Conservation (phyloP, 768 basidiomycete species). For the Tricholomella constricta region DNA sequence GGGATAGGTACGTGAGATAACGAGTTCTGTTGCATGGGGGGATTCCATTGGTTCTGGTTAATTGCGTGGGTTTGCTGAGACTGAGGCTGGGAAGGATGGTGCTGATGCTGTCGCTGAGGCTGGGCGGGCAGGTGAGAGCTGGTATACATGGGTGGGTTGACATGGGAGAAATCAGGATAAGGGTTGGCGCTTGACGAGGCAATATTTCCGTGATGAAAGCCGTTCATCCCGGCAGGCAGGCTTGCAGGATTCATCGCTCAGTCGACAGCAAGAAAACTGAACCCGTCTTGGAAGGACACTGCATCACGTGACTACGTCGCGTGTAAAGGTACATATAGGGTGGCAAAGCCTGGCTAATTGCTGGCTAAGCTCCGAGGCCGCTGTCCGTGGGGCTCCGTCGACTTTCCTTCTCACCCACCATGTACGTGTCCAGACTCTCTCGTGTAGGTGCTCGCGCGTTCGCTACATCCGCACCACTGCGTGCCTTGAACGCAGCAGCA, state of each 20-base stretch:
- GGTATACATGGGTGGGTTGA: constrained; percentile 10
- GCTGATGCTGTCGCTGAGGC: constrained; percentile 16
- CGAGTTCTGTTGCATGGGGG: constrained; percentile 18
- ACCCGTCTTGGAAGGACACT: background rate
- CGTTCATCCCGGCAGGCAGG: constrained; percentile 28
- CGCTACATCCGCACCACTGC: constrained; percentile 47
- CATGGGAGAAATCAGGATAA: constrained; percentile 29
- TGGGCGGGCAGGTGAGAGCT: background rate
- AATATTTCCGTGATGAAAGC: constrained; percentile 29
- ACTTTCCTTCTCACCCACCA: constrained; percentile 16
- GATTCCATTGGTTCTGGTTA: constrained; percentile 31
- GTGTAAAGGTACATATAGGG: no score
- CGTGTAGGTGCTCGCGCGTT: constrained; percentile 35
- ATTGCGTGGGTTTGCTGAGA: constrained; percentile 13
- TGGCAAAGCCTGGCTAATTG: no score
- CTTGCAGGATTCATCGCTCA: constrained; percentile 23
- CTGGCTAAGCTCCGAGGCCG: constrained; percentile 5
- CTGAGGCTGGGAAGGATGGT: constrained; percentile 29
- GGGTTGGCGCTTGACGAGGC: constrained; percentile 38
- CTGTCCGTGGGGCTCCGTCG: background rate
- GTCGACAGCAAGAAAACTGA: constrained; percentile 4
- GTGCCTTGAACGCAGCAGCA: constrained; percentile 55
- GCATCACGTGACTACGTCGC: constrained; percentile 22
- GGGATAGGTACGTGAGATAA: constrained; percentile 19
- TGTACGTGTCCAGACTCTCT: constrained; percentile 34